These are phyloP conservation scores for Furculomyces boomerangus DNA, from an alignment of 371 early-diverging fungal genomes.

Conservation along the genomic window DNA sequence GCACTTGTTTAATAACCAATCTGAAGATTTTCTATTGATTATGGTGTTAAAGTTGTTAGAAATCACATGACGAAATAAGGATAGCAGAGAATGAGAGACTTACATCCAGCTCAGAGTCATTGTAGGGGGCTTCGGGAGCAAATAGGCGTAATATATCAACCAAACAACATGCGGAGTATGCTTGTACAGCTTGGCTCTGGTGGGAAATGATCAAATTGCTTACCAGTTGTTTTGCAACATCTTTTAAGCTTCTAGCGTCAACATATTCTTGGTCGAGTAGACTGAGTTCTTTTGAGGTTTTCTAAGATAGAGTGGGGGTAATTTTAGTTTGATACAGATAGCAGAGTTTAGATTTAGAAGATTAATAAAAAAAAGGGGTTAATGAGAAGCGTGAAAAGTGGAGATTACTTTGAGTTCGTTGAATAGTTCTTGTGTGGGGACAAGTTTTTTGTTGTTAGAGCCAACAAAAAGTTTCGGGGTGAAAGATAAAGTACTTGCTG, in stretches of 20 bases:
- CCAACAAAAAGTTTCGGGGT: slow-evolving; percentile 20
- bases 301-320: slow-evolving; percentile 19
- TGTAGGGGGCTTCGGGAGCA: slow-evolving; percentile 86
- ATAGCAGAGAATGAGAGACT: background rate
- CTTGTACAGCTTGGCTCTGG: slow-evolving; percentile 57
- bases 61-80: background rate
- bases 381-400: background rate
- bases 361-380: background rate
- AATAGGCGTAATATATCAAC: slow-evolving; percentile 79
- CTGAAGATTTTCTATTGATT: slow-evolving; percentile 39
- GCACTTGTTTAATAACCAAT: slow-evolving; percentile 56
- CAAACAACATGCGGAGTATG: slow-evolving; percentile 68
- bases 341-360: background rate
- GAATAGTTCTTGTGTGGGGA: slow-evolving; percentile 24
- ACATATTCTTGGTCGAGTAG: slow-evolving; percentile 45
- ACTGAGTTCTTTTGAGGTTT: slow-evolving; percentile 42
- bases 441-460: slow-evolving; percentile 19
- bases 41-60: background rate
- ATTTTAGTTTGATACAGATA: background rate
- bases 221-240: slow-evolving; percentile 46
- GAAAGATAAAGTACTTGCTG: slow-evolving; percentile 12
- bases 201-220: slow-evolving; percentile 44
- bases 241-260: slow-evolving; percentile 39
- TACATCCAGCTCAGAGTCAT: slow-evolving; percentile 46
- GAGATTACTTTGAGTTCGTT: slow-evolving; percentile 28